These are phyloP conservation scores for Vickermania spadyakhi DNA, from an alignment of 208 protist species.

Conservation along the genomic window DNA sequence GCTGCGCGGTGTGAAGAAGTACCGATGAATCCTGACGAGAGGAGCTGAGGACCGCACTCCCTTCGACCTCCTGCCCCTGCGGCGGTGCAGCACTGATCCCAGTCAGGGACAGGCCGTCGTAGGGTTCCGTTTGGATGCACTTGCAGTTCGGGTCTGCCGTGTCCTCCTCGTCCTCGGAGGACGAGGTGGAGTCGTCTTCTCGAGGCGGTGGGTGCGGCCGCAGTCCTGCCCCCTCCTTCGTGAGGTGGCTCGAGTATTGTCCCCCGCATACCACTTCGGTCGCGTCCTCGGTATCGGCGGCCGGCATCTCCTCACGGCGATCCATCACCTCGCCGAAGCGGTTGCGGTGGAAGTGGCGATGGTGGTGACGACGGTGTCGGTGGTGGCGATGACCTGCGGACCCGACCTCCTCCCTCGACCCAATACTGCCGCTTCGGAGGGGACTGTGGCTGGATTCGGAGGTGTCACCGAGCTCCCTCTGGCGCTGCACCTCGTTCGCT, in stretches of 20 bases:
- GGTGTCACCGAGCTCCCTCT: neutral
- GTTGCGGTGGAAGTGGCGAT: conserved; percentile 1
- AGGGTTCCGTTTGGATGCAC: neutral
- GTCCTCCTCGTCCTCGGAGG: neutral
- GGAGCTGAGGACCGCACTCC: too few species aligned
- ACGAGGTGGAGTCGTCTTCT: neutral
- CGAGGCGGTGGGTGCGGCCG: neutral
- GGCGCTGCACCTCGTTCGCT: too few species aligned
- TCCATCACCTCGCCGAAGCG: neutral
- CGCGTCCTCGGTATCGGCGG: neutral
- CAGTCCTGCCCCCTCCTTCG: neutral
- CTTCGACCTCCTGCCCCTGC: too few species aligned
- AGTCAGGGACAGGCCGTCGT: neutral
- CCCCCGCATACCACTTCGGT: neutral
- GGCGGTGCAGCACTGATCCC: neutral
- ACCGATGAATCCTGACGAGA: too few species aligned
- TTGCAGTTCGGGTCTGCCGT: neutral
- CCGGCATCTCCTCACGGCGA: neutral
- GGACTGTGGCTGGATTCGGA: neutral
- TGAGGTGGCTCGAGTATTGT: neutral
- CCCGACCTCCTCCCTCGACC: too few species aligned
- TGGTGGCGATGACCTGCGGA: neutral
- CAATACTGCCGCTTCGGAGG: neutral
- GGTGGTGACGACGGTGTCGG: neutral
- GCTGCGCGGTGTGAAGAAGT: too few species aligned